These are phyloP conservation scores for Gossypium gossypioides DNA, from an alignment of 441 rosid genomes.

Conservation along the genomic window DNA sequence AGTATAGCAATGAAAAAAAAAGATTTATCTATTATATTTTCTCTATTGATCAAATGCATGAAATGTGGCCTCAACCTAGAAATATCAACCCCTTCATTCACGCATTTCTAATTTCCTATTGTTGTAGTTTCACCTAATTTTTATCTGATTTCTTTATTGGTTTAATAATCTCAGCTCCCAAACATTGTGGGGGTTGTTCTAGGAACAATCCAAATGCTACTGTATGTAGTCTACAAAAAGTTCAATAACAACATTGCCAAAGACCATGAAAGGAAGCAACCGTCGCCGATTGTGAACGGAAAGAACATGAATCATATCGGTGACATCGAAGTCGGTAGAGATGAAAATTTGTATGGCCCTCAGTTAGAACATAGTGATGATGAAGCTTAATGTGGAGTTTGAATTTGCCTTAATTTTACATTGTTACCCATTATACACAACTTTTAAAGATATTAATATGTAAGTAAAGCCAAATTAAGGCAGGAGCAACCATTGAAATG, in stretches of 20 bases:
- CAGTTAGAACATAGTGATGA: not conserved
- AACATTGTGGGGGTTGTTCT: slow-evolving; percentile 40
- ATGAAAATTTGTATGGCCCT: not conserved
- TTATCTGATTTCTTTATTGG: not conserved
- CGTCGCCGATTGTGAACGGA: not conserved
- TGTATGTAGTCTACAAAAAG: slow-evolving; percentile 7
- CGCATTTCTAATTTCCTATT: not conserved
- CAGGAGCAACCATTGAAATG: not conserved
- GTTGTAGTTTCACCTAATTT: not conserved
- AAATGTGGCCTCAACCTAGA: not conserved
- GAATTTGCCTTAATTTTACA: not conserved
- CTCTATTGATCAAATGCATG: not conserved
- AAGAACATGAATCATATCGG: not conserved
- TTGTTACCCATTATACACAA: not conserved
- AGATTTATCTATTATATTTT: not conserved
- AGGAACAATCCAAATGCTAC: slow-evolving; percentile 24
- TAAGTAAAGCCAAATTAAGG: not conserved
- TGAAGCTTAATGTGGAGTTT: not conserved
- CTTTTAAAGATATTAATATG: not conserved
- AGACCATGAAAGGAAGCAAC: not conserved
- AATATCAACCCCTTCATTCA: not conserved
- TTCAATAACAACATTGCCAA: not conserved
- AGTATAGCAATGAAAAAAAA: not conserved
- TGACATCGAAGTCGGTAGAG: not conserved
- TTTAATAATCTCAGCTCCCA: slow-evolving; percentile 30